Conservation (phyloP, 2,329 filamentous ascomycete genomes). For the Paraphaeosphaeria sporulosa region DNA sequence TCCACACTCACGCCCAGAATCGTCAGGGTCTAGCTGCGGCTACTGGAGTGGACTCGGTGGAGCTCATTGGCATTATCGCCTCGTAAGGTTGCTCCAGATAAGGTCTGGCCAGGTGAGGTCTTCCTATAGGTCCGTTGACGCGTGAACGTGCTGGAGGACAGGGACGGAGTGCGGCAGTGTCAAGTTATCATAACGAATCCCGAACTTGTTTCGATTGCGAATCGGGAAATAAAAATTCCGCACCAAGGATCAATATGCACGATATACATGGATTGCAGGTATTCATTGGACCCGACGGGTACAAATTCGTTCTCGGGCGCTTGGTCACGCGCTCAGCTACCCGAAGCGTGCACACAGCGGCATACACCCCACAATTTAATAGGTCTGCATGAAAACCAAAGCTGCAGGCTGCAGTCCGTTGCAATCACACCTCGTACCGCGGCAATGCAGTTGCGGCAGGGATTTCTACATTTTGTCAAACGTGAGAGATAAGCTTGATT, state of each 20-base stretch:
- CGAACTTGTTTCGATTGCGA: not conserved
- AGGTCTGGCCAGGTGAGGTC: not conserved
- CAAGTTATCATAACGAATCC: not conserved
- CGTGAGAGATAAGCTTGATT: constrained; percentile 9
- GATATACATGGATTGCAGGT: constrained; percentile 10
- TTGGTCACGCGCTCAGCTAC: constrained; percentile 8
- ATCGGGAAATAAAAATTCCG: constrained; percentile 1
- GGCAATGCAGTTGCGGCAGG: constrained; percentile 1
- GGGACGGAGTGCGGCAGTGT: not conserved
- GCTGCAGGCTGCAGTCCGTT: not conserved
- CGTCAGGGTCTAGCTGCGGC: not conserved
- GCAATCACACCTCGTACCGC: constrained; percentile 2
- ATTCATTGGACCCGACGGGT: constrained; percentile 4
- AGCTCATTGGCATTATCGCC: not conserved
- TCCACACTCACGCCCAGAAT: not conserved
- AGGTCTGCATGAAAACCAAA: not conserved
- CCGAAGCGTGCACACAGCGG: not conserved
- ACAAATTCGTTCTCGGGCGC: not conserved
- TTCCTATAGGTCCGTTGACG: not conserved
- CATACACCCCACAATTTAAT: not conserved
- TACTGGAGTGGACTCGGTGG: not conserved
- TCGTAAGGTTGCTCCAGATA: not conserved
- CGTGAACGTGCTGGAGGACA: not conserved
- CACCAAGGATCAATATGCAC: constrained; percentile 20
- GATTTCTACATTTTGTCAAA: not conserved